Base-by-base conservation (phyloP, 148 eudicot genomes). In the Polygonum aviculare region DNA sequence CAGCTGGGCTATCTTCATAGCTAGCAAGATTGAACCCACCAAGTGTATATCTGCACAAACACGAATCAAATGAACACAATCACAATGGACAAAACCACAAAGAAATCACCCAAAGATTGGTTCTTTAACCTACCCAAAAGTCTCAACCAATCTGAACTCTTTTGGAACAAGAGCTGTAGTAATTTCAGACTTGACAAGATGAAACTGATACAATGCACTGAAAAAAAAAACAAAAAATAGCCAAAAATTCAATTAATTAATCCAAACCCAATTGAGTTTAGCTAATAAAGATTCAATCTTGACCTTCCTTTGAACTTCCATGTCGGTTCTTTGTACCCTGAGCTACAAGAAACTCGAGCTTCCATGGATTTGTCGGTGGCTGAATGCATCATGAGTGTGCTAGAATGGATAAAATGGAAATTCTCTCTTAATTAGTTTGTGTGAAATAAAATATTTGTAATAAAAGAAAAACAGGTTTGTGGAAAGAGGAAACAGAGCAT, bases 291-390 rank as follows among this genome's bases (percentile, higher is more conserved):
- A 48, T n/a, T 10, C 4, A 31, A 69, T 40, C 38, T 2, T 21
- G 67, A 81, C 98, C 97, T 94, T 86, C 97, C 98, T 78, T 79
- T 89, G 86, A 94, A 94, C 21, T 85, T 76, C 98, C 98, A 94
- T 16, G 97, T 97, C 10, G 93, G 92, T 77, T 88, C 87, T 1
- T 89, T 88, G 78, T 92, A 94, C 57, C 51, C 36, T 5, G 44
- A 14, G 45, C 44, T 15, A 15, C 7, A 18, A 51, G 69, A 10
- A 18, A 50, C 49, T 74, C 65, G 49, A 71, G 78, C 77, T 71
- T 70, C 74, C 74, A 70, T 70, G 21, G 73, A 59, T 31, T 21
- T 21, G 35, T 2, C 33, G 35, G 21, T 59, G 33, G 63, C 26
- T 6, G 63, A 57, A 57, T 2, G 7, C 31, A n/a, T 19, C 2